Percentiles rank a stretch among this genome's conserved stretches.
These are phyloP conservation scores for Gossypium mustelinum DNA, from an alignment of 345 rosid genomes.

Conservation along the genomic window DNA sequence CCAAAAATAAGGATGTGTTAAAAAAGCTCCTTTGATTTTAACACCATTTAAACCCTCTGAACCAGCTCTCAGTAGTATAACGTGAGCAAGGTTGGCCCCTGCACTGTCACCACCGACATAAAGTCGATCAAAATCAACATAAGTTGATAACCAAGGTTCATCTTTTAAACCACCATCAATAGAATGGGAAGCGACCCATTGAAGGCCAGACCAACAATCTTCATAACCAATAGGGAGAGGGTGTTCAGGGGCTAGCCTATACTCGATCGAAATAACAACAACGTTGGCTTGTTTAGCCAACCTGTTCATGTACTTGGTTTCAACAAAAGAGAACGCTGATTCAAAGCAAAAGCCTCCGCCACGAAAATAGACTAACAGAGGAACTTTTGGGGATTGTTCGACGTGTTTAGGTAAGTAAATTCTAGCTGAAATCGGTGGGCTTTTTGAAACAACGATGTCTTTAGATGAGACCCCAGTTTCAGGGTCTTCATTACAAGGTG, in stretches of 20 bases:
- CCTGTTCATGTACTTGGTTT: constrained; percentile 22
- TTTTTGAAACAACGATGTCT: constrained; percentile 27
- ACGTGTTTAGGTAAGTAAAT: constrained; percentile 33
- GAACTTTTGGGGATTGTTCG: constrained; percentile 22
- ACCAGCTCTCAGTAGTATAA: constrained; percentile 29
- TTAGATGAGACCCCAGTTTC: constrained; percentile 38
- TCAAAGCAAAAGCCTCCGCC: constrained; percentile 43
- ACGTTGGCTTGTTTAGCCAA: constrained; percentile 26
- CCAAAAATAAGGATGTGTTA: constrained; percentile 50
- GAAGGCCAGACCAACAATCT: constrained; percentile 44
- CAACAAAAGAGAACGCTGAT: constrained; percentile 29
- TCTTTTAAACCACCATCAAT: not conserved
- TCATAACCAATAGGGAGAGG: constrained; percentile 34
- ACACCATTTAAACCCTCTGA: constrained; percentile 20
- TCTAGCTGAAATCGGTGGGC: constrained; percentile 32
- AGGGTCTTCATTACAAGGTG: constrained; percentile 21
- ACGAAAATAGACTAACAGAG: constrained; percentile 40
- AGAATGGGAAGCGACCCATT: constrained; percentile 37
- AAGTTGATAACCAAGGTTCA: constrained; percentile 38
- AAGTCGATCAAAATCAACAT: constrained; percentile 34
- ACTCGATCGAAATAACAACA: constrained; percentile 41
- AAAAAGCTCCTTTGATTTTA: constrained; percentile 28
- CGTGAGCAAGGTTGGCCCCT: constrained; percentile 40
- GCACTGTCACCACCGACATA: constrained; percentile 43
- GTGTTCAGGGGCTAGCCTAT: constrained; percentile 43